Conservation (phyloP, 306 rosid genomes). For the Oxytropis ochrocephala region DNA sequence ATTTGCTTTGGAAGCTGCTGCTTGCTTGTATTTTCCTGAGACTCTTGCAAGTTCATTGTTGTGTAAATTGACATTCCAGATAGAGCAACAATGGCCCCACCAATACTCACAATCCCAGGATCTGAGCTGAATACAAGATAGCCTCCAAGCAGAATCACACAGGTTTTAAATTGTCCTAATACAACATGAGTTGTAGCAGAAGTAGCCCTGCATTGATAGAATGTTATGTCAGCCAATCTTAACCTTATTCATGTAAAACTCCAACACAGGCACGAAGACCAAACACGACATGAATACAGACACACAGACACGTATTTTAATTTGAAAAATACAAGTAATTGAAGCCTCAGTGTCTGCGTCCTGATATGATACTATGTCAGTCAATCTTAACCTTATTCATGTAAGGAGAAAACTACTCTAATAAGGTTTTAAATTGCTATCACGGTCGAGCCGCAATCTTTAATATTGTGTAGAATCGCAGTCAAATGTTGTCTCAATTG, state of each 20-base stretch:
- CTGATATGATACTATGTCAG: slow-evolving; percentile 7
- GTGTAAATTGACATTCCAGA: slow-evolving; percentile 37
- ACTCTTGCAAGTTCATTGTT: slow-evolving; percentile 25
- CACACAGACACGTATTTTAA: too few relatives aligned
- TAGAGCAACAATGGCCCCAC: slow-evolving; percentile 36
- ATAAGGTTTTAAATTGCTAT: too few relatives aligned
- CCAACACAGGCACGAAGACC: too few relatives aligned
- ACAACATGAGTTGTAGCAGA: slow-evolving; percentile 94
- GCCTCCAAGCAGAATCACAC: slow-evolving; percentile 62
- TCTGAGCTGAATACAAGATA: slow-evolving; percentile 34
- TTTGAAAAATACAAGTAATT: too few relatives aligned
- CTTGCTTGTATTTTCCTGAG: slow-evolving; percentile 29
- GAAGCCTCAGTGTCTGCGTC: too few relatives aligned
- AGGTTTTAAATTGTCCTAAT: slow-evolving; percentile 88
- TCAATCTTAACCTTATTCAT: not conserved
- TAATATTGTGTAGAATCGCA: too few relatives aligned
- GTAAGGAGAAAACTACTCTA: too few relatives aligned
- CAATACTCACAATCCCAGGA: slow-evolving; percentile 42
- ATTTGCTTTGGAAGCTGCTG: slow-evolving; percentile 28
- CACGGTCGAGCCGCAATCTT: too few relatives aligned
- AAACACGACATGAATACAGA: too few relatives aligned
- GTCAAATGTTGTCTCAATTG: too few relatives aligned
- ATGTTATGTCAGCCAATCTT: slow-evolving; percentile 7
- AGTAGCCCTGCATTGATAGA: slow-evolving; percentile 67
- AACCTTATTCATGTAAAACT: not conserved